Evolutionary conservation across 108 stramenopile genomes (phyloP).

Genomic region (Pseudonitzschia pungens): DNA sequence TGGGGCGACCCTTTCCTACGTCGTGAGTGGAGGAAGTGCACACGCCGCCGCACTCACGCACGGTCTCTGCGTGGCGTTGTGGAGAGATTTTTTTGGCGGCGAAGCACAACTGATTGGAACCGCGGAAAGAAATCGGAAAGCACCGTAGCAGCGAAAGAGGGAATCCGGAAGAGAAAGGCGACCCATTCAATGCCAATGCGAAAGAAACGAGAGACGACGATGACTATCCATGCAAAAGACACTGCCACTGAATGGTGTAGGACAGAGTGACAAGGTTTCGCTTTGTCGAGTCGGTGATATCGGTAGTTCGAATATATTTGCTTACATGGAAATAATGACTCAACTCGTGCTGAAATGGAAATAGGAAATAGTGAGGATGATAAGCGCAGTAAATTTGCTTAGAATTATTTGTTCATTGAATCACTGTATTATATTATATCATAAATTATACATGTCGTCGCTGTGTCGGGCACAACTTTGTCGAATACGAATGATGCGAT

Average conservation of each 20-base stretch:
- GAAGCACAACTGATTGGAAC: conserved; percentile 17
- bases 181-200: neutral
- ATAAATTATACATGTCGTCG: neutral
- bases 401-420: too few relatives aligned
- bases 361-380: too few relatives aligned
- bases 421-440: neutral
- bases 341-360: too few relatives aligned
- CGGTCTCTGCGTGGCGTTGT: conserved; percentile 35
- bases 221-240: neutral
- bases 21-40: conserved; percentile 39
- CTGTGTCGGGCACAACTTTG: neutral
- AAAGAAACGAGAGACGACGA: neutral
- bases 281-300: too few relatives aligned
- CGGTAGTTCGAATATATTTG: too few relatives aligned
- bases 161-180: neutral
- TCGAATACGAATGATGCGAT: neutral
- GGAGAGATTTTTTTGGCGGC: conserved; percentile 42
- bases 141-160: neutral
- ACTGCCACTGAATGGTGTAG: too few relatives aligned
- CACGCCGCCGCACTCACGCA: conserved; percentile 44
- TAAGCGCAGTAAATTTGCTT: too few relatives aligned
- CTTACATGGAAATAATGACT: too few relatives aligned
- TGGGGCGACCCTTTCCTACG: conserved; percentile 33
- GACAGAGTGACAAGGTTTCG: too few relatives aligned
- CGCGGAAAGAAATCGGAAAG: neutral